Percentiles rank a stretch among this genome's conserved stretches.
phyloP scores from a whole-genome alignment of 2,329 filamentous ascomycete genomes.

The Trichophyton benhamiae region DNA sequence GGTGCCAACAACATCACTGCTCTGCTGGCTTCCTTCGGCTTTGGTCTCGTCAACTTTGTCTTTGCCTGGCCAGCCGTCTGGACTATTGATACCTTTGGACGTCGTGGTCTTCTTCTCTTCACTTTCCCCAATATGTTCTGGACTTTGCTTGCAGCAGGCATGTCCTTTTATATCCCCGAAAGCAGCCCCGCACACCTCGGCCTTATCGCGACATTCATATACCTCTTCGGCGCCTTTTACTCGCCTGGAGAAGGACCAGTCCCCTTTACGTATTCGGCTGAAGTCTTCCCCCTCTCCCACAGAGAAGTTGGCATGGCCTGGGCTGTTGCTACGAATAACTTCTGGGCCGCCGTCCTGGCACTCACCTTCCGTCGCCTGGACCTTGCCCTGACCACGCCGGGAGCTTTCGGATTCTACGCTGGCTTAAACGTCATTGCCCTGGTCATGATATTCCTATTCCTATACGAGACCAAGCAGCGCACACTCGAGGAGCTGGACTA shows the following conservation, averaged over 20 bases:
- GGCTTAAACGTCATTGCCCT: slow-evolving; percentile 50
- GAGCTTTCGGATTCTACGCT: slow-evolving; percentile 50
- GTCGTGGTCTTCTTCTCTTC: slow-evolving; percentile 49
- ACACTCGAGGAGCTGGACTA: slow-evolving; percentile 49
- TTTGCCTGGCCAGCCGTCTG: slow-evolving; percentile 52
- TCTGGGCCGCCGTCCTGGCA: slow-evolving; percentile 33
- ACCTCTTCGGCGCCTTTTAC: slow-evolving; percentile 53
- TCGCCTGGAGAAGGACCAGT: slow-evolving; percentile 51
- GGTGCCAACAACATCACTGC: slow-evolving; percentile 41
- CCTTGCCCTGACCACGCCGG: slow-evolving; percentile 38
- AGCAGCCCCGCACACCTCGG: slow-evolving; percentile 36
- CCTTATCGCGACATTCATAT: slow-evolving; percentile 50
- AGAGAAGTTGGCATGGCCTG: slow-evolving; percentile 40
- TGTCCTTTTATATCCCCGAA: slow-evolving; percentile 43
- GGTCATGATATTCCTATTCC: slow-evolving; percentile 51
- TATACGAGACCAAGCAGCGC: slow-evolving; percentile 46
- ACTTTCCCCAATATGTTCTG: slow-evolving; percentile 59
- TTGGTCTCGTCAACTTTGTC: slow-evolving; percentile 53
- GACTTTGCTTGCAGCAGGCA: slow-evolving; percentile 50
- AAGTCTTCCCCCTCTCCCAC: slow-evolving; percentile 45
- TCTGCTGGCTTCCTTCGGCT: slow-evolving; percentile 48
- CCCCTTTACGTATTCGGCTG: slow-evolving; percentile 42
- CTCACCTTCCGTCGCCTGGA: slow-evolving; percentile 35
- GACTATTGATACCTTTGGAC: slow-evolving; percentile 56
- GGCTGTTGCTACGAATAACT: slow-evolving; percentile 33